Evolutionary conservation across 1,284 basidiomycete species (phyloP).

Genomic region (Ceratobasidium sp.): DNA sequence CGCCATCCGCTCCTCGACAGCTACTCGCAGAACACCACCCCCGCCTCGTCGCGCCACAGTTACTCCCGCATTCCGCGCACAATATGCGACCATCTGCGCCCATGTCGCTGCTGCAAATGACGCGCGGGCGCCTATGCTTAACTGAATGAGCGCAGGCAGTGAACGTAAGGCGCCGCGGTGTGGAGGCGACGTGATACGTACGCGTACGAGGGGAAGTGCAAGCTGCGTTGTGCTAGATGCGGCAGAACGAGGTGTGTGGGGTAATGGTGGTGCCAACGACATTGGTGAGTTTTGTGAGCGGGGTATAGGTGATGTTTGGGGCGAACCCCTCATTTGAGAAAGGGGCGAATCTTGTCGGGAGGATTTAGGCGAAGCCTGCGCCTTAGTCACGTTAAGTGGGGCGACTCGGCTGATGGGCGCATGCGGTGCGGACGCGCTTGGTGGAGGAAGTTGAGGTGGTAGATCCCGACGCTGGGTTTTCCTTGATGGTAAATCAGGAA

Average conservation of each 20-base stretch:
- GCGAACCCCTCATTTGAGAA: not conserved
- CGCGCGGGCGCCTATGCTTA: slow-evolving; percentile 10
- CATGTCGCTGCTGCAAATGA: slow-evolving; percentile 37
- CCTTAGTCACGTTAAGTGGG: not conserved
- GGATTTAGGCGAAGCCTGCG: not conserved
- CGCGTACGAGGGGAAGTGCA: slow-evolving; percentile 30
- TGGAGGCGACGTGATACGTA: slow-evolving; percentile 33
- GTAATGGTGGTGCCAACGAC: slow-evolving; percentile 5
- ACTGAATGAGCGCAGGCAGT: slow-evolving; percentile 28
- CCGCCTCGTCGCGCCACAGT: slow-evolving; percentile 24
- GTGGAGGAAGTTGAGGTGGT: slow-evolving; percentile 25
- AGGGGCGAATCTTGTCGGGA: slow-evolving; percentile 8
- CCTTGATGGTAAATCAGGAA: slow-evolving; percentile 2
- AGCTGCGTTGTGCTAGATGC: slow-evolving; percentile 7
- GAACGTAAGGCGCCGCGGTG: slow-evolving; percentile 18
- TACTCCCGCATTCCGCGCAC: slow-evolving; percentile 22
- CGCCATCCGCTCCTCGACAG: slow-evolving; percentile 36
- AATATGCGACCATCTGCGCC: slow-evolving; percentile 40
- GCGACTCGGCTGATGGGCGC: slow-evolving; percentile 5
- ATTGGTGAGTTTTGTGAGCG: slow-evolving; percentile 11
- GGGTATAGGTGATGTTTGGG: not conserved
- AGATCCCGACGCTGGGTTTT: slow-evolving; percentile 21
- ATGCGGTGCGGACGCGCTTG: slow-evolving; percentile 27
- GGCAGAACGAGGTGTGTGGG: slow-evolving; percentile 8
- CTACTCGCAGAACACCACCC: slow-evolving; percentile 8